Conservation (phyloP, 495 filamentous ascomycete species). For the Penicillium desertorum region DNA sequence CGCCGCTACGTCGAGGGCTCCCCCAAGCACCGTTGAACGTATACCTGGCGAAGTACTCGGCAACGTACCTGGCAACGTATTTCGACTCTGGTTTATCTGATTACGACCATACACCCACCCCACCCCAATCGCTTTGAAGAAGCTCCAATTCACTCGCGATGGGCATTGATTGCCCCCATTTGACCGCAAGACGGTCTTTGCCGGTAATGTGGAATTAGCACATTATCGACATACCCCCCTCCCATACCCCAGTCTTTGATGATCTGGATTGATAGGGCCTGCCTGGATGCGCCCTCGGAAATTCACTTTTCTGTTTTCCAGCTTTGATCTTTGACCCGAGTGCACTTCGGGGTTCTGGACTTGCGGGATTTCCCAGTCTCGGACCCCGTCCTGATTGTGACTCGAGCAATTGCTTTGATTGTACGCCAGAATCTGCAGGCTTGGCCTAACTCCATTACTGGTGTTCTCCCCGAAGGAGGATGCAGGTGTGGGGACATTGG, state of each 20-base stretch:
- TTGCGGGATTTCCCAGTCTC: neutral
- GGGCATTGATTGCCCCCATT: constrained; percentile 20
- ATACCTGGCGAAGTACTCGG: too few relatives aligned
- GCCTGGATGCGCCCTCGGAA: constrained; percentile 24
- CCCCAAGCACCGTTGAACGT: constrained; percentile 33
- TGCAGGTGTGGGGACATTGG: constrained; percentile 8
- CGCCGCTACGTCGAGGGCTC: constrained; percentile 28
- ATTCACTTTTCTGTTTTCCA: constrained; percentile 5
- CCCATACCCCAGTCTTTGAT: constrained; percentile 1
- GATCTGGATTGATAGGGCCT: constrained; percentile 18
- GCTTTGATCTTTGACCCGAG: constrained; percentile 9
- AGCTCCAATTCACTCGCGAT: constrained; percentile 15
- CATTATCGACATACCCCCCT: neutral
- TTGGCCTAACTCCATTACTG: constrained; percentile 21
- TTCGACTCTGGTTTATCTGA: neutral
- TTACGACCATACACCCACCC: neutral
- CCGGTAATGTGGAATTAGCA: constrained; percentile 6
- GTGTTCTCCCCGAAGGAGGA: neutral
- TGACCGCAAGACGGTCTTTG: constrained; percentile 21
- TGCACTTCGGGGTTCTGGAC: neutral
- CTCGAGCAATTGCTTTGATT: constrained; percentile 7
- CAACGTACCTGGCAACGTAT: neutral
- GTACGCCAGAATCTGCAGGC: constrained; percentile 11
- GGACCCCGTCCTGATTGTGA: constrained; percentile 8
- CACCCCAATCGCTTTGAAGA: constrained; percentile 13